Percentiles rank a stretch among this genome's conserved stretches.
Evolutionary conservation across 441 rosid species (phyloP).

Genomic region (Corymbia calophylla): DNA sequence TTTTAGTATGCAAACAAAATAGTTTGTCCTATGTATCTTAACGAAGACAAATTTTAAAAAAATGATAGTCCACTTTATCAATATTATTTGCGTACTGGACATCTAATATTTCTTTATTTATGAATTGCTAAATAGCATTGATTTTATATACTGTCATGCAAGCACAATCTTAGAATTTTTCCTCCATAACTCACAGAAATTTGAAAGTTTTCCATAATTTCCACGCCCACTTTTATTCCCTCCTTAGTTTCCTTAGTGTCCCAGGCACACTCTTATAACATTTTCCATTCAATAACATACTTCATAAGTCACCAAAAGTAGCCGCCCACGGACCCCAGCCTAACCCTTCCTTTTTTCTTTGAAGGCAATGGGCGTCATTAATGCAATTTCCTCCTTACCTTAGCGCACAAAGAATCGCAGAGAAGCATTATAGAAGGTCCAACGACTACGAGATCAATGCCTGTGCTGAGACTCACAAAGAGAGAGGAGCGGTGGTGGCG

Average conservation of each 20-base stretch:
- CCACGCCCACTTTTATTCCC: neutral
- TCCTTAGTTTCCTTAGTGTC: neutral
- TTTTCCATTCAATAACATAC: neutral
- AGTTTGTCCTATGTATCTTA: too few species aligned
- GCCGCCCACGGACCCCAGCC: neutral
- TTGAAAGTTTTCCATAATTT: neutral
- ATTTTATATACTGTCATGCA: neutral
- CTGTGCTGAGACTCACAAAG: neutral
- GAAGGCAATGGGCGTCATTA: neutral
- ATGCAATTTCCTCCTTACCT: neutral
- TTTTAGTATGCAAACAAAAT: too few species aligned
- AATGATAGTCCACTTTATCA: too few species aligned
- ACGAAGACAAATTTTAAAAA: too few species aligned
- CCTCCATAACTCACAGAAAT: too few species aligned
- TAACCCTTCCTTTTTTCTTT: neutral
- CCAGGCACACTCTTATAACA: neutral
- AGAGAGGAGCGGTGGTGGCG: neutral
- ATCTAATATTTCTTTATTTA: too few species aligned
- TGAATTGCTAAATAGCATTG: too few species aligned
- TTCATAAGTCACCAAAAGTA: too few species aligned
- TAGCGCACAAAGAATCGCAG: neutral
- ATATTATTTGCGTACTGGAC: too few species aligned
- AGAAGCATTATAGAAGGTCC: neutral
- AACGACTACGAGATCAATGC: neutral
- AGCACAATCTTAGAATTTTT: neutral